phyloP scores from a whole-genome alignment of 129 eudicot genomes.

The Chrysanthemum lavandulifolium region DNA sequence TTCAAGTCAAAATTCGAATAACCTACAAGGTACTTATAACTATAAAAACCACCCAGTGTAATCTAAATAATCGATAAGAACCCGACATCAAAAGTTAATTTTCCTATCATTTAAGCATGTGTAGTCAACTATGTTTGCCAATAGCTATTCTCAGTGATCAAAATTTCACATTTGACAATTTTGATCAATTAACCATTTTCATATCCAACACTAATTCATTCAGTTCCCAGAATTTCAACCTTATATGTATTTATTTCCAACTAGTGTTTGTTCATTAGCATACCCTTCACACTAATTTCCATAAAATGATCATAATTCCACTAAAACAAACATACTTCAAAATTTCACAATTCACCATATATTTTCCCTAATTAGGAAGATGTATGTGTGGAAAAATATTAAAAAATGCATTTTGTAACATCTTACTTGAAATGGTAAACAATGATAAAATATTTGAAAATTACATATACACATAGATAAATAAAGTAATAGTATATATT shows the following conservation, averaged over 20 bases:
- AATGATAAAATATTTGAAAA: background rate
- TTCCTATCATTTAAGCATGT: background rate
- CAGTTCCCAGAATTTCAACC: conserved; percentile 3
- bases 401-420: too few species aligned
- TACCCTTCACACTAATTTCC: background rate
- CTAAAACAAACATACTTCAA: background rate
- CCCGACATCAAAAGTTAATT: background rate
- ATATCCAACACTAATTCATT: background rate
- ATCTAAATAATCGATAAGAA: background rate
- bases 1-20: background rate
- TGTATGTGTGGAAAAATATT: too few species aligned
- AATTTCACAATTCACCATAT: too few species aligned
- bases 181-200: background rate
- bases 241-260: background rate
- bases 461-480: conserved; percentile 6
- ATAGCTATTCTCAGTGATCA: background rate
- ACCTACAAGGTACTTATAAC: background rate
- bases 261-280: background rate
- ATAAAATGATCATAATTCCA: background rate
- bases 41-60: background rate
- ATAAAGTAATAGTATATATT: background rate
- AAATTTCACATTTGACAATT: background rate
- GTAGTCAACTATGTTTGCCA: background rate
- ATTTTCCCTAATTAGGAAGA: too few species aligned
- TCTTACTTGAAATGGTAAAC: too few species aligned